Conservation (phyloP, 176 grass and related monocot genomes). For the Tillandsia leiboldiana region DNA sequence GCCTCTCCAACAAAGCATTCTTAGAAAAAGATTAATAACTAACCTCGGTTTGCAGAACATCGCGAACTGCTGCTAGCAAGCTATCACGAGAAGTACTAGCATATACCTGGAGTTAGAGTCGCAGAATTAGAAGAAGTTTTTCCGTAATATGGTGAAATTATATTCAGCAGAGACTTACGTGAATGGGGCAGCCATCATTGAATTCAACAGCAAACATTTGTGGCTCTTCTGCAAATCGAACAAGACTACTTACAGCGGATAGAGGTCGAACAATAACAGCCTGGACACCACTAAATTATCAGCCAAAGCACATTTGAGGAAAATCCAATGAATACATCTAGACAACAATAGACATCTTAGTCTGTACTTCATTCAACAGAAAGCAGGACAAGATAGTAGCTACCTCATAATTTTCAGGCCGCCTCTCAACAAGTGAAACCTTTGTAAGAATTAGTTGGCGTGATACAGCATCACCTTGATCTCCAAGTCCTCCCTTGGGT, state of each 20-base stretch:
- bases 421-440: slow-evolving; percentile 80
- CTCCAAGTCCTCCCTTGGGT: slow-evolving; percentile 94
- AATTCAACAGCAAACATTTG: slow-evolving; percentile 99
- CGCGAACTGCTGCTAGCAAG: slow-evolving; percentile 79
- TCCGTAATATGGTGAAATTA: background rate
- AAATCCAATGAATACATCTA: slow-evolving; percentile 1
- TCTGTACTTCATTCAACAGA: background rate
- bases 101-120: slow-evolving; percentile 62
- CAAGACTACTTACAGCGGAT: slow-evolving; percentile 74
- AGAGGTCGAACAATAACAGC: slow-evolving; percentile 75
- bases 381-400: background rate
- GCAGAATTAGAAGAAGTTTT: slow-evolving; percentile 6
- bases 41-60: slow-evolving; percentile 90
- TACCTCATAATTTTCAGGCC: slow-evolving; percentile 95
- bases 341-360: background rate
- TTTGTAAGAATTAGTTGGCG: slow-evolving; percentile 92
- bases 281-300: slow-evolving; percentile 36
- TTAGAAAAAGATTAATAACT: slow-evolving; percentile 8
- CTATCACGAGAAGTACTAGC: slow-evolving; percentile 96
- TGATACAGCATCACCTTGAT: slow-evolving; percentile 90
- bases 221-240: slow-evolving; percentile 95
- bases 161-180: slow-evolving; percentile 62
- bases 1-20: slow-evolving; percentile 12
- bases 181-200: slow-evolving; percentile 81
- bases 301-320: slow-evolving; percentile 20